A percentile compares a stretch with the other conserved stretches of the same genome.
Evolutionary conservation across 2,329 filamentous ascomycete species (phyloP).

Genomic region (Didymosphaeria variabile): DNA sequence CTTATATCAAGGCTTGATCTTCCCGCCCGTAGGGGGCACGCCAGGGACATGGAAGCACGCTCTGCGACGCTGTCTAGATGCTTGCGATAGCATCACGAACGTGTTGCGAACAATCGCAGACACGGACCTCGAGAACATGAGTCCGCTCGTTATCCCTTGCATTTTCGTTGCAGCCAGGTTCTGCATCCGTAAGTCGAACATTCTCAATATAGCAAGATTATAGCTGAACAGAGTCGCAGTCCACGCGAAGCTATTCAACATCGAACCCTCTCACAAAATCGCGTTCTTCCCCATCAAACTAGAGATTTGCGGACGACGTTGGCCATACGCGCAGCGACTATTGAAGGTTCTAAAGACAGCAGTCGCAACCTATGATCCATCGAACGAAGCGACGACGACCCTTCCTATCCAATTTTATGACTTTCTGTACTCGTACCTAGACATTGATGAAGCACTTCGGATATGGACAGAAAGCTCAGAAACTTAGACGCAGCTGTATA

Average conservation of each 20-base stretch:
- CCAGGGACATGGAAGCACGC: constrained; percentile 40
- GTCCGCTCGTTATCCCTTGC: constrained; percentile 33
- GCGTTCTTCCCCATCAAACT: constrained; percentile 35
- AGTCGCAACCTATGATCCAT: constrained; percentile 14
- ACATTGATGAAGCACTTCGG: constrained; percentile 36
- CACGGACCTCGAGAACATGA: constrained; percentile 30
- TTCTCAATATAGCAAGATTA: neutral
- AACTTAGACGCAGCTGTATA: neutral
- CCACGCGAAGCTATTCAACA: constrained; percentile 35
- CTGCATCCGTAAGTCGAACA: constrained; percentile 24
- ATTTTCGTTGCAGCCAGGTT: constrained; percentile 39
- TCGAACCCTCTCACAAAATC: constrained; percentile 31
- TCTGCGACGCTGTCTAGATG: constrained; percentile 38
- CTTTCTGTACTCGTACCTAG: constrained; percentile 35
- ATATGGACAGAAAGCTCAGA: constrained; percentile 30
- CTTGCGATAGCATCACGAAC: constrained; percentile 36
- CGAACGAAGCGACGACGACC: constrained; percentile 14
- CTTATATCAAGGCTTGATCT: constrained; percentile 33
- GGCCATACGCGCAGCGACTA: constrained; percentile 31
- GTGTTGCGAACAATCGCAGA: constrained; percentile 31
- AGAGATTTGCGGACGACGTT: constrained; percentile 34
- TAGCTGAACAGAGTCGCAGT: constrained; percentile 20
- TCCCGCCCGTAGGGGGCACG: constrained; percentile 27
- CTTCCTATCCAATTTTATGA: constrained; percentile 39
- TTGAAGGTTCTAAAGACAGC: constrained; percentile 38